Evolutionary conservation across 1,284 basidiomycete genomes (phyloP), one percentile per base, ranked within the genome.

Genomic region (Veloporphyrellus conicus): DNA sequence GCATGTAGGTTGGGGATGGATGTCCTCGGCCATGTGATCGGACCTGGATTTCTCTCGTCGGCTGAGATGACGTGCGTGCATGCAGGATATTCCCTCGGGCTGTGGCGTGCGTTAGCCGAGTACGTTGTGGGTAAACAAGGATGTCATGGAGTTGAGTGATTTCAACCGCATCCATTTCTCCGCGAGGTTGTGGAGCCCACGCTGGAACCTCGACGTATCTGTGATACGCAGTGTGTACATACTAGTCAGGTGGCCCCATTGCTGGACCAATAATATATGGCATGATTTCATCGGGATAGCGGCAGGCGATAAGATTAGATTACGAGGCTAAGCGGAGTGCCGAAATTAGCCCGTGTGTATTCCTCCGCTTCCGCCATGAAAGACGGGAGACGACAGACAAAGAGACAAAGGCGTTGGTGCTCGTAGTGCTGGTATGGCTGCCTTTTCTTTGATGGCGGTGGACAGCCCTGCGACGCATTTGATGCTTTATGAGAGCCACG

Each of bases 271-370:
- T 47, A 28, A 35, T 45, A 34, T 14, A 47, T 29, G 37, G 22
- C n/a, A 46, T 54, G 58, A 57, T 58, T 47, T 47, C 45, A 59
- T 62, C 39, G 42, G 41, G 47, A 50, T 49, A 49, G 8, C 5
- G 23, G 47, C 18, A 9, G 14, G 40, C 29, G 61, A 62, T 63
- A 59, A 66, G 61, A 63, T 63, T 63, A 63, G 61, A 63, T 63
- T n/a, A 41, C 50, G 45, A 38, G 18, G 23, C 5, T 25, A 25
- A 25, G 23, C 23, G 23, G 23, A 25, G 23, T 25, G 23, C 43
- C 36, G 56, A 47, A 39, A 49, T 44, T 44, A 41, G 42, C 16
- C 43, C 39, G 43, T 38, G 19, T 43, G 8, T 20, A 29, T 7
- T 12, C 3, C 15, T 27, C 49, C 48, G 47, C 36, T 25, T 50